Evolutionary conservation across 2,329 filamentous ascomycete genomes (phyloP).

Genomic region (Calonectria hawksworthii): DNA sequence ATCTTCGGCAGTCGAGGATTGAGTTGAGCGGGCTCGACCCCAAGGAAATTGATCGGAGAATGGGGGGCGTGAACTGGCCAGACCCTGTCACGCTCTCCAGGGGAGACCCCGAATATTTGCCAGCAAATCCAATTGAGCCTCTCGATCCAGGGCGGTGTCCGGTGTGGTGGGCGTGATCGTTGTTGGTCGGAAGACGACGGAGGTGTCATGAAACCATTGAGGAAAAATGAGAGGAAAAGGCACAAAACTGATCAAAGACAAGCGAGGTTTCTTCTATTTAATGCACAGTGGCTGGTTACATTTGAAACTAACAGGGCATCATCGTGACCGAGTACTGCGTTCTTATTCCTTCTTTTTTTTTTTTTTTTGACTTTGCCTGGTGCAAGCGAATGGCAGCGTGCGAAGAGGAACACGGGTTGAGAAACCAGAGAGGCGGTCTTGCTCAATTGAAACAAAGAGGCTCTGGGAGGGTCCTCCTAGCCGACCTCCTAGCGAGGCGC

Average conservation of each 20-base stretch:
- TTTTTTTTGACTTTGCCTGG: neutral
- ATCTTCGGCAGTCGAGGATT: conserved; percentile 21
- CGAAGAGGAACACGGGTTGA: conserved; percentile 1
- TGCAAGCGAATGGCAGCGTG: conserved; percentile 2
- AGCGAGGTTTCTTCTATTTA: neutral
- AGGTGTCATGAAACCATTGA: neutral
- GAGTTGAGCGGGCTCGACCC: conserved; percentile 11
- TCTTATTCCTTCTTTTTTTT: neutral
- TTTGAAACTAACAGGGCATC: conserved; percentile 3
- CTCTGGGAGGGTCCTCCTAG: neutral
- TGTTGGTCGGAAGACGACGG: conserved; percentile 13
- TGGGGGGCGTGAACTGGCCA: neutral
- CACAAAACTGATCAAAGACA: neutral
- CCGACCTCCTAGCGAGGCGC: conserved; percentile 14
- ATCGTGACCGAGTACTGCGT: neutral
- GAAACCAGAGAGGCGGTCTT: neutral
- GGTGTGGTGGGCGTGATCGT: neutral
- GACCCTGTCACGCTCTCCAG: conserved; percentile 22
- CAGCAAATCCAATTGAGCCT: conserved; percentile 9
- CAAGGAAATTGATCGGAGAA: conserved; percentile 19
- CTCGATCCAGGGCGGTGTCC: conserved; percentile 22
- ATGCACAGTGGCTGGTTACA: neutral
- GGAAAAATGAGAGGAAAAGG: neutral
- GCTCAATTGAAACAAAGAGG: neutral
- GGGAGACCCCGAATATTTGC: conserved; percentile 17